phyloP scores from a whole-genome alignment of 495 filamentous ascomycete species.

The Penicillium roqueforti region DNA sequence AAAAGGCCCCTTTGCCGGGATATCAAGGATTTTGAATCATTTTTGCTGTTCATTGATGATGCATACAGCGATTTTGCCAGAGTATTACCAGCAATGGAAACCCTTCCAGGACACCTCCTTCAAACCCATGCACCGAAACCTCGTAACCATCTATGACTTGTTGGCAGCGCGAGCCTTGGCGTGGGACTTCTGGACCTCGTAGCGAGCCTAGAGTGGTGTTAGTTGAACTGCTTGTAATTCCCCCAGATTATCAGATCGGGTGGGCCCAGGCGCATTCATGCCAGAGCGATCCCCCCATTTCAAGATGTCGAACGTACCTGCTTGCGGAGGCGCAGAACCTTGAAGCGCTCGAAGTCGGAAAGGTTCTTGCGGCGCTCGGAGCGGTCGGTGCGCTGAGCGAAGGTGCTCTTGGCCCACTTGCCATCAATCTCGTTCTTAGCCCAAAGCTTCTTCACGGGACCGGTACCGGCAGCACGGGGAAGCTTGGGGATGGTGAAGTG shows the following conservation, averaged over 20 bases:
- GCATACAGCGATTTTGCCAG: conserved; percentile 47
- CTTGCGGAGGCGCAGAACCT: conserved; percentile 96
- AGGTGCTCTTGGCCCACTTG: conserved; percentile 84
- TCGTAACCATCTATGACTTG: conserved; percentile 50
- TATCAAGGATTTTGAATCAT: conserved; percentile 50
- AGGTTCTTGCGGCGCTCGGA: conserved; percentile 81
- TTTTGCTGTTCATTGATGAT: conserved; percentile 49
- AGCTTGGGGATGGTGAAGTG: conserved; percentile 84
- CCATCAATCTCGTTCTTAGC: conserved; percentile 78
- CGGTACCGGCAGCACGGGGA: conserved; percentile 79
- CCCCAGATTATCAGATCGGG: conserved; percentile 3
- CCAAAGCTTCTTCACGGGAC: conserved; percentile 79
- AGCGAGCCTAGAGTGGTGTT: conserved; percentile 59
- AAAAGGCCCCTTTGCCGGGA: conserved; percentile 36
- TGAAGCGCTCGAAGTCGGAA: conserved; percentile 99
- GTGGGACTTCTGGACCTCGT: conserved; percentile 90
- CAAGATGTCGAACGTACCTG: conserved; percentile 57
- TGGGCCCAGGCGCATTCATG: conserved; percentile 2
- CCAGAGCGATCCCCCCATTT: background rate
- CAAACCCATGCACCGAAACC: conserved; percentile 48
- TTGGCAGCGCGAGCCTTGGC: conserved; percentile 65
- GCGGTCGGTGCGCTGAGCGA: conserved; percentile 83
- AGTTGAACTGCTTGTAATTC: conserved; percentile 7
- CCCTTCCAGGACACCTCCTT: conserved; percentile 47
- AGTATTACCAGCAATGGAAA: conserved; percentile 45